phyloP scores from a whole-genome alignment of 2,329 filamentous ascomycete species.

The Plectosphaerella plurivora region DNA sequence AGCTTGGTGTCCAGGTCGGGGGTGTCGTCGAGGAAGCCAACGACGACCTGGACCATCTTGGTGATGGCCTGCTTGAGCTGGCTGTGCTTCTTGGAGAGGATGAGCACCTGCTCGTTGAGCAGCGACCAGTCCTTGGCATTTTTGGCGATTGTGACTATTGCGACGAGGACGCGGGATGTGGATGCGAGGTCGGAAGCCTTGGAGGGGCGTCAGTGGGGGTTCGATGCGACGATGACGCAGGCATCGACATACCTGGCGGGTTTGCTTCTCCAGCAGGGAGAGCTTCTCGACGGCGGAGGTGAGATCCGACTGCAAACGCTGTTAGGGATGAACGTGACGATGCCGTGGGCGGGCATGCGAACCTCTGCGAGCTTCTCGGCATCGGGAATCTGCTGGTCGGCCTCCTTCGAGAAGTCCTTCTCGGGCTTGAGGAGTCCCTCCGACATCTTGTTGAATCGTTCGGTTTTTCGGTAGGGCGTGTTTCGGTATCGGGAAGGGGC shows the following conservation, averaged over 20 bases:
- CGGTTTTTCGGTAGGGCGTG: background rate
- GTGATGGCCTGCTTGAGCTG: slow-evolving; percentile 99
- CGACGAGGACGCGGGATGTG: slow-evolving; percentile 80
- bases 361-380: slow-evolving; percentile 88
- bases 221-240: slow-evolving; percentile 3
- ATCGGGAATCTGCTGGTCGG: slow-evolving; percentile 85
- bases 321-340: background rate
- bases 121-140: slow-evolving; percentile 88
- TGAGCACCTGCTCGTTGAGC: slow-evolving; percentile 92
- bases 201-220: slow-evolving; percentile 17
- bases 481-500: background rate
- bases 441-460: slow-evolving; percentile 58
- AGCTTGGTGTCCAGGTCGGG: slow-evolving; percentile 85
- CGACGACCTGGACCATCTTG: slow-evolving; percentile 97
- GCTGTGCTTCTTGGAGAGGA: slow-evolving; percentile 98
- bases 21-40: slow-evolving; percentile 83
- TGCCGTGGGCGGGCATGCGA: slow-evolving; percentile 14
- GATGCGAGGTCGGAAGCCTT: slow-evolving; percentile 94
- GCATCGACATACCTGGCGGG: slow-evolving; percentile 69
- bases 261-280: slow-evolving; percentile 87
- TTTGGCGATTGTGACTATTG: slow-evolving; percentile 93
- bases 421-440: slow-evolving; percentile 85
- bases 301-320: slow-evolving; percentile 59
- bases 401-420: slow-evolving; percentile 98
- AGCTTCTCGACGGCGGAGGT: slow-evolving; percentile 92